phyloP scores from a whole-genome alignment of 2,329 filamentous ascomycete species.

The Plenodomus lindquistii region DNA sequence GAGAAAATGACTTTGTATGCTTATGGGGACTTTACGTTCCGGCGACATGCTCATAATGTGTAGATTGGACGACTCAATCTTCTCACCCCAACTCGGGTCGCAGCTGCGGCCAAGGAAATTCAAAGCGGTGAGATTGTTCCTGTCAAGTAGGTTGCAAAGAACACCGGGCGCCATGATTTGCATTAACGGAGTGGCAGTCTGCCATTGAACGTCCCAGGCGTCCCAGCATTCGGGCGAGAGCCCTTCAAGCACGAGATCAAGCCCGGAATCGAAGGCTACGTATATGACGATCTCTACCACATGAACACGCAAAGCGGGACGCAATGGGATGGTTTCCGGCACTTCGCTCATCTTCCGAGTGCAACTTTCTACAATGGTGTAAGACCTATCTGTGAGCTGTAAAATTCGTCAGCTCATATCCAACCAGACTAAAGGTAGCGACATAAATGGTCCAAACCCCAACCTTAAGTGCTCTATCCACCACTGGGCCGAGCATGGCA shows the following conservation, averaged over 20 bases:
- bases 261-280: slow-evolving; percentile 36
- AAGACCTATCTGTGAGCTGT: background rate
- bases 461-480: slow-evolving; percentile 53
- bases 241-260: slow-evolving; percentile 61
- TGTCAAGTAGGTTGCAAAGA: slow-evolving; percentile 49
- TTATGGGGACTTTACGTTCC: background rate
- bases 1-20: slow-evolving; percentile 57
- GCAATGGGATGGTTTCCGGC: slow-evolving; percentile 53
- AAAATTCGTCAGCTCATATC: background rate
- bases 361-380: slow-evolving; percentile 49
- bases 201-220: slow-evolving; percentile 56
- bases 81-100: slow-evolving; percentile 59
- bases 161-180: background rate
- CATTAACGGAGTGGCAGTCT: slow-evolving; percentile 42
- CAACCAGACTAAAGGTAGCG: slow-evolving; percentile 43
- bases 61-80: slow-evolving; percentile 59
- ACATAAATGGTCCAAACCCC: slow-evolving; percentile 45
- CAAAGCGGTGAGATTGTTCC: slow-evolving; percentile 60
- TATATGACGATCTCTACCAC: slow-evolving; percentile 50
- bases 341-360: slow-evolving; percentile 47
- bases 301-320: slow-evolving; percentile 52
- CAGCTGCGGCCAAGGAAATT: slow-evolving; percentile 58
- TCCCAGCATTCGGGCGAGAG: slow-evolving; percentile 58
- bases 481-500: slow-evolving; percentile 51
- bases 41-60: background rate